Base-by-base conservation (phyloP, 2,329 filamentous ascomycete genomes). In the Phialocephala sp. region DNA sequence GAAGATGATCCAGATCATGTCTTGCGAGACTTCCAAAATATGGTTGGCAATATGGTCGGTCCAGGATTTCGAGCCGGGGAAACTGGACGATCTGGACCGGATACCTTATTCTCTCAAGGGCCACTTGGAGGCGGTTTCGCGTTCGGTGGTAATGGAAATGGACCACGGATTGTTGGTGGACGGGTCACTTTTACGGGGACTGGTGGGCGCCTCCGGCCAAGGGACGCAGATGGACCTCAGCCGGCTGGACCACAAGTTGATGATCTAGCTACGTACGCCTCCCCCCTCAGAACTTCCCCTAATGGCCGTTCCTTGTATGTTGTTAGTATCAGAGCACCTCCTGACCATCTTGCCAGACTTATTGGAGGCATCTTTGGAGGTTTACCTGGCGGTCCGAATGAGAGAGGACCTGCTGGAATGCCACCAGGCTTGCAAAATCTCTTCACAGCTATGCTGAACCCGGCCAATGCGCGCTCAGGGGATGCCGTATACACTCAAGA, bases 401-500 rank as follows among this genome's bases (percentile, higher is more conserved):
- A 68, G 4, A 68, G 71, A 32, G 72, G 65, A 8, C 74, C 66
- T 70, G 59, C 67, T 37, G 76, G 76, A 18, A 72, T 84, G 20
- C 74, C 75, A 15, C 71, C 74, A 18, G 80, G 80, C 37, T 74
- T 89, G 4, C 82, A 83, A 39, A 82, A 85, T n/a, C 78, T 89
- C 5, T 77, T 90, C 20, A 79, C 79, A 8, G 76, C 77, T 41
- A 71, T 89, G 27, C 77, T 89, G 45, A 83, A 83, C 61, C 84
- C 85, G 15, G 79, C 79, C n/a, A 80, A 82, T 64, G 83, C 80
- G 8, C 78, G 81, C 18, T 83, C 86, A 65, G 92, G 93, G 22
- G 94, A 98, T 77, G 92, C 89, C 8, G 94, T 97, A 0, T 96
- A 94, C 76, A 91, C 91, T 0, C 92, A 98, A 78, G 93, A 97